Evolutionary conservation across 371 early-diverging fungal species (phyloP), one percentile per base, ranked within the genome.

Genomic region (Nematocida ironsii): DNA sequence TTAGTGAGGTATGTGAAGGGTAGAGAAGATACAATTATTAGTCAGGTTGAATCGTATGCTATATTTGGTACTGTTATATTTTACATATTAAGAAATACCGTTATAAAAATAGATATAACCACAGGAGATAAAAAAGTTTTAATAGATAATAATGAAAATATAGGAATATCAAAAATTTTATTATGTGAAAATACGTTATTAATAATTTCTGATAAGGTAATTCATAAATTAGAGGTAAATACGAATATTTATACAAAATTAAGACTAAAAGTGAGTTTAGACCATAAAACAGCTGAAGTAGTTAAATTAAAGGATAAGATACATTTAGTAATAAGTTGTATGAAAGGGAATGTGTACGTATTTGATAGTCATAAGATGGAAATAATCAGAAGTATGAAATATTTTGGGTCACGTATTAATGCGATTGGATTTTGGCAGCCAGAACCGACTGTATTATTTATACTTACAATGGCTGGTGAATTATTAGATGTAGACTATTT

Each of bases 321-420:
- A n/a, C 80, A 78, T 11, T 33, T 78, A 16, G 62, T 48, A 0
- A 60, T 78, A 2, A 69, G 56, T 20, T 78, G 80, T 42, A 47
- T 4, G 6, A 68, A 70, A 56, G 80, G 80, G 45, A 78, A 78
- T 47, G 44, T 78, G n/a, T 78, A 78, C 54, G 39, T 71, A 16
- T 78, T 78, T 78, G 80, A 78, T 6, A 33, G 60, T 18, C 18
- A 42, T 18, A 78, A 78, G 55, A 78, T 78, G 70, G 80, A 78
- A 45, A 68, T 78, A 50, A 42, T 78, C 61, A 70, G 58, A 70
- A 78, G 80, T 69, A 52, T 78, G 71, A 78, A 78, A 23, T 75
- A 72, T 56, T 78, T 78, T 56, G 80, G 80, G 20, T 0, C 33
- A 27, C 42, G 20, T 5, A 78, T 78, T 5, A 33, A 23, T 20